Conservation (phyloP, 2,329 filamentous ascomycete genomes). For the Ploettnerulaceae sp. region DNA sequence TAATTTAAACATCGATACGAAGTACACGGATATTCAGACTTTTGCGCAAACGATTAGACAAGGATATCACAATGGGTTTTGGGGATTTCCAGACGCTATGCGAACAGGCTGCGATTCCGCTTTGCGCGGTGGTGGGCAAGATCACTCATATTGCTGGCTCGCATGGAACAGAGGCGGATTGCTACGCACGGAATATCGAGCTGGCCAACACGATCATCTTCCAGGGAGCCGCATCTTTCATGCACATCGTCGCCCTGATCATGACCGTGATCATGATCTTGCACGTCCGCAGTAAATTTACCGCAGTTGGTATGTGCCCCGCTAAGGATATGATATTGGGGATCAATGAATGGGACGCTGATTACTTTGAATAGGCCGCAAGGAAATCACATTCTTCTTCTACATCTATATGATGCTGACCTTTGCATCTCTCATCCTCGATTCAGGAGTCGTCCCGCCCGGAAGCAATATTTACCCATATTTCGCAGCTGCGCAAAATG, state of each 20-base stretch:
- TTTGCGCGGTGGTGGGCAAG: constrained; percentile 81
- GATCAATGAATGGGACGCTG: constrained; percentile 11
- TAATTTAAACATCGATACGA: constrained; percentile 16
- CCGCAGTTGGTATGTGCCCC: constrained; percentile 73
- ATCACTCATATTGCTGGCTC: constrained; percentile 61
- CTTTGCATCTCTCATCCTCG: constrained; percentile 81
- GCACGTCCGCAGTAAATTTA: constrained; percentile 96
- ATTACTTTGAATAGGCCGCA: constrained; percentile 44
- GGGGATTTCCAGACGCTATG: constrained; percentile 88
- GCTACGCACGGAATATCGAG: constrained; percentile 93
- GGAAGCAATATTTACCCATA: constrained; percentile 79
- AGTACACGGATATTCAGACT: too few species aligned
- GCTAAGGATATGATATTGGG: not conserved
- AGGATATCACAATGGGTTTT: constrained; percentile 74
- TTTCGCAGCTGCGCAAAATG: constrained; percentile 83
- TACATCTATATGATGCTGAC: constrained; percentile 93
- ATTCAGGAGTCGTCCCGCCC: constrained; percentile 86
- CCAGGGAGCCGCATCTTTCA: constrained; percentile 81
- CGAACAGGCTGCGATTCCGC: constrained; percentile 74
- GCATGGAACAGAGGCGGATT: constrained; percentile 79
- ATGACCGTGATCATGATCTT: constrained; percentile 98
- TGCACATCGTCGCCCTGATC: constrained; percentile 82
- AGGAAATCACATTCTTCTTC: constrained; percentile 83
- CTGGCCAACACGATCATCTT: constrained; percentile 98
- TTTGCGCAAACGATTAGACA: too few species aligned